phyloP scores from a whole-genome alignment of 2,329 filamentous ascomycete genomes.

The Dactylellina parvicollis region DNA sequence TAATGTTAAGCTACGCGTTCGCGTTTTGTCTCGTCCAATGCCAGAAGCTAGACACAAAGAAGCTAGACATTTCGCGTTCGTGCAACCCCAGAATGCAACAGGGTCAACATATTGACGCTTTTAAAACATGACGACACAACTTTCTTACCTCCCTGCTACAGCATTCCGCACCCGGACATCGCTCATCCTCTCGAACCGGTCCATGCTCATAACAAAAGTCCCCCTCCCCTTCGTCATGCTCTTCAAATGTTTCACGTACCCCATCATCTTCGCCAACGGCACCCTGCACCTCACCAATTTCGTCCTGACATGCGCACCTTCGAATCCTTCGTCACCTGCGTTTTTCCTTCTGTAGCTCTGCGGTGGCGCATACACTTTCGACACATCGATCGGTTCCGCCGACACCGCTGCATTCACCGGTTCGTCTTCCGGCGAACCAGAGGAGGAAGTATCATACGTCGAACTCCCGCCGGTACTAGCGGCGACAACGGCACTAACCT shows the following conservation, averaged over 20 bases:
- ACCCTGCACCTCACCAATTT: slow-evolving; percentile 82
- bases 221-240: slow-evolving; percentile 87
- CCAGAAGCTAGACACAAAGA: too few relatives aligned
- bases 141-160: slow-evolving; percentile 57
- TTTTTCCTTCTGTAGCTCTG: slow-evolving; percentile 61
- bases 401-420: too few relatives aligned
- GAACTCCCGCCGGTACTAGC: slow-evolving; percentile 12
- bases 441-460: slow-evolving; percentile 14
- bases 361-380: slow-evolving; percentile 78
- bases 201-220: slow-evolving; percentile 78
- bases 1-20: too few relatives aligned
- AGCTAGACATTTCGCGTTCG: too few relatives aligned
- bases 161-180: slow-evolving; percentile 69
- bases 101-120: too few relatives aligned
- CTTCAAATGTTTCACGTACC: slow-evolving; percentile 87
- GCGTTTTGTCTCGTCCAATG: too few relatives aligned
- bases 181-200: slow-evolving; percentile 75
- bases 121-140: not conserved
- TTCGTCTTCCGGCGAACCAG: slow-evolving; percentile 47
- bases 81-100: too few relatives aligned
- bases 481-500: slow-evolving; percentile 52
- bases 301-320: slow-evolving; percentile 64
- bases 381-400: slow-evolving; percentile 70
- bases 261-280: slow-evolving; percentile 94
- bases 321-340: slow-evolving; percentile 65